phyloP scores from a whole-genome alignment of 2,329 filamentous ascomycete species.

The Beauveria medogensis region DNA sequence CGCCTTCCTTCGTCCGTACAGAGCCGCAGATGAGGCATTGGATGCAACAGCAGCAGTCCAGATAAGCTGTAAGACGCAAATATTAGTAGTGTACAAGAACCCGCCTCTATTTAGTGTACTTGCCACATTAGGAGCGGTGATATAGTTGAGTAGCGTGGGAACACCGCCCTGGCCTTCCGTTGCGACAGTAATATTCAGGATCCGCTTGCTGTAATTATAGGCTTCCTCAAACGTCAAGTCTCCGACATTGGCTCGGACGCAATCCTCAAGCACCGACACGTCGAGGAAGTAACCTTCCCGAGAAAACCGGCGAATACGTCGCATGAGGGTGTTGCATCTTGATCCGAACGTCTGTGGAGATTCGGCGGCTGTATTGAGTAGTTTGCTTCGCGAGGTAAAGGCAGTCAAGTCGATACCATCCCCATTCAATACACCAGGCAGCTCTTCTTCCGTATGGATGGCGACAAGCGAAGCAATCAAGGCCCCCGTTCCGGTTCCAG shows the following conservation, averaged over 20 bases:
- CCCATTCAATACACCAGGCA: conserved; percentile 67
- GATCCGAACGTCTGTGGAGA: conserved; percentile 32
- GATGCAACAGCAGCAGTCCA: conserved; percentile 74
- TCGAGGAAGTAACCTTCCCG: conserved; percentile 79
- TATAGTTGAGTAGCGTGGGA: conserved; percentile 80
- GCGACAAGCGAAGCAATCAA: conserved; percentile 83
- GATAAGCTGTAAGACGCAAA: conserved; percentile 48
- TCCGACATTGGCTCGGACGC: conserved; percentile 76
- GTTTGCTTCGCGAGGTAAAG: conserved; percentile 44
- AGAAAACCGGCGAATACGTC: conserved; percentile 61
- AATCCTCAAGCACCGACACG: conserved; percentile 71
- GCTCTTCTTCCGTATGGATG: conserved; percentile 78
- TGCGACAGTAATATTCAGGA: conserved; percentile 86
- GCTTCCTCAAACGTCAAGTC: conserved; percentile 92
- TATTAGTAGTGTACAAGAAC: not conserved
- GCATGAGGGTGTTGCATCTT: conserved; percentile 50
- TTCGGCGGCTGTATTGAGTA: conserved; percentile 24
- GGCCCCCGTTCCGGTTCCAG: conserved; percentile 83
- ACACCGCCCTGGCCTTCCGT: conserved; percentile 66
- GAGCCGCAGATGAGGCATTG: conserved; percentile 56
- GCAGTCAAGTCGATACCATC: conserved; percentile 76
- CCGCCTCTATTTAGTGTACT: conserved; percentile 26
- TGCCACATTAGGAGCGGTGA: conserved; percentile 89
- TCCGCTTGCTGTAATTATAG: conserved; percentile 73
- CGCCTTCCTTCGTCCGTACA: conserved; percentile 56